Conservation (phyloP, 2,329 filamentous ascomycete species). For the Cercospora canescens region DNA sequence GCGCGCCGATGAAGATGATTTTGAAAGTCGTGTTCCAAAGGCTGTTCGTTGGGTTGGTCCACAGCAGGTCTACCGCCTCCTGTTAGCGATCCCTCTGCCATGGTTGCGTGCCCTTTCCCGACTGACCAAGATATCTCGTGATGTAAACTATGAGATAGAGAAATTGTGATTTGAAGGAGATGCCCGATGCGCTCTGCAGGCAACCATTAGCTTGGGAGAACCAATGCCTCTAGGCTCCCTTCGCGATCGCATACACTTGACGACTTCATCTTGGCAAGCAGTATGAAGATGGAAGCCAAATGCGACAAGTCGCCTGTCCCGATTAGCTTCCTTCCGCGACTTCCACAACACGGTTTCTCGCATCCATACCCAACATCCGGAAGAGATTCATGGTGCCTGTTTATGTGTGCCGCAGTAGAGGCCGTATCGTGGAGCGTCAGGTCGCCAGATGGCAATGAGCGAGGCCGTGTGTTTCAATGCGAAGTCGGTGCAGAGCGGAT, state of each 20-base stretch:
- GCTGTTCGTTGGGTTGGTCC: slow-evolving; percentile 61
- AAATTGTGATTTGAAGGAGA: slow-evolving; percentile 98
- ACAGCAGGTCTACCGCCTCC: slow-evolving; percentile 71
- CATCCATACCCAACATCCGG: slow-evolving; percentile 61
- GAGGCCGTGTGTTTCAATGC: not conserved
- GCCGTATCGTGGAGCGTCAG: slow-evolving; percentile 3
- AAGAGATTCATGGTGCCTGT: slow-evolving; percentile 64
- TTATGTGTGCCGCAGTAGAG: slow-evolving; percentile 10
- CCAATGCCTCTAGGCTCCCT: not conserved
- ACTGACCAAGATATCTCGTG: slow-evolving; percentile 73
- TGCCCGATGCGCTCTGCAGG: slow-evolving; percentile 86
- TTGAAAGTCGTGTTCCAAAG: slow-evolving; percentile 96
- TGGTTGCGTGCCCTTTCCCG: not conserved
- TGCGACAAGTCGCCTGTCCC: slow-evolving; percentile 87
- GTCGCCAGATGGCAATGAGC: not conserved
- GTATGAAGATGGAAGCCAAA: slow-evolving; percentile 87
- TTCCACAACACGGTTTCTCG: slow-evolving; percentile 4
- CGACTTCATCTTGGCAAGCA: slow-evolving; percentile 91
- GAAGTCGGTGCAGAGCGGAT: not conserved
- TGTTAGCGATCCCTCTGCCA: slow-evolving; percentile 19
- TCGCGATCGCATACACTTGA: slow-evolving; percentile 67
- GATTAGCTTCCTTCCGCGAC: slow-evolving; percentile 16
- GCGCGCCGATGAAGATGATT: slow-evolving; percentile 86
- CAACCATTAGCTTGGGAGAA: not conserved
- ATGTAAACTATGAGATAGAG: slow-evolving; percentile 93